phyloP scores from a whole-genome alignment of 805 yeast genomes.

The Saccharomycopsis fodiens region DNA sequence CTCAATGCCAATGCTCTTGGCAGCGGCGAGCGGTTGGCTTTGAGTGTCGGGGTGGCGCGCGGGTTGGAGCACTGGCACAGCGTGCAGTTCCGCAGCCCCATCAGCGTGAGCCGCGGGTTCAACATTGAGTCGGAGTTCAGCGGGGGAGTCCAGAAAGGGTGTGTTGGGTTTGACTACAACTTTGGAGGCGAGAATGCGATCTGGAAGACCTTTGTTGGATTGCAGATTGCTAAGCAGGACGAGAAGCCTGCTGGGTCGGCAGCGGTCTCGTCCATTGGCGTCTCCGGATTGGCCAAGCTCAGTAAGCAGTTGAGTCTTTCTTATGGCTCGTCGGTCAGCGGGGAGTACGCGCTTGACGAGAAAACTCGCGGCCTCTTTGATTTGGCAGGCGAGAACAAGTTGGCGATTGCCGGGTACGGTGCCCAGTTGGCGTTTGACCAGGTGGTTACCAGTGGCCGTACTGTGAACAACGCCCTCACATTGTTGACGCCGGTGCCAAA shows the following conservation, averaged over 20 bases:
- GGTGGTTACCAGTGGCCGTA: background rate
- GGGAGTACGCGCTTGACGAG: background rate
- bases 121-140: background rate
- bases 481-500: background rate
- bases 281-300: background rate
- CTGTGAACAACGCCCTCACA: background rate
- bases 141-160: background rate
- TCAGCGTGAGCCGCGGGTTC: background rate
- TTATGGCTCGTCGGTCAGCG: background rate
- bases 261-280: background rate
- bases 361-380: background rate
- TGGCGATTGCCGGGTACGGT: background rate
- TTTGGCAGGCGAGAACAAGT: background rate
- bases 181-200: background rate
- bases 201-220: background rate
- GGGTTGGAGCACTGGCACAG: background rate
- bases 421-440: background rate
- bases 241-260: background rate
- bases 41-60: background rate
- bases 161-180: background rate
- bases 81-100: background rate
- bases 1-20: slow-evolving; percentile 11
- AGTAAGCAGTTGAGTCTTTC: background rate
- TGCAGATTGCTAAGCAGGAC: background rate
- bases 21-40: slow-evolving; percentile 11